Evolutionary conservation across 1,284 basidiomycete species (phyloP).

Genomic region (Megacollybia platyphylla): DNA sequence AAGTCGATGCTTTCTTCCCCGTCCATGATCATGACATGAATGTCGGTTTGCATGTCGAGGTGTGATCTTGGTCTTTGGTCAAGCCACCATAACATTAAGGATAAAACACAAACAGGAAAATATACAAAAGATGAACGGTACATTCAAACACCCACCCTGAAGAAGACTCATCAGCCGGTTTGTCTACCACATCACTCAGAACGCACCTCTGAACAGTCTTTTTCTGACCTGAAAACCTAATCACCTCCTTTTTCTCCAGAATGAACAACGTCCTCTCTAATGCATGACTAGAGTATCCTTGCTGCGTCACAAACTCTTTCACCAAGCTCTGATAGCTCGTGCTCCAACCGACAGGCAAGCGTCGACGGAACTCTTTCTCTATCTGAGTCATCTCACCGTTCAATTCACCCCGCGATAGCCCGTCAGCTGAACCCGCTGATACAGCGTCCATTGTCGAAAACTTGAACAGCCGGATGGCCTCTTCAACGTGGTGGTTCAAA

Average conservation of each 20-base stretch:
- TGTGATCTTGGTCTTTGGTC: no score
- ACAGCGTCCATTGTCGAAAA: constrained; percentile 99
- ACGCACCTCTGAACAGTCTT: constrained; percentile 27
- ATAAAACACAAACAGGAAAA: no score
- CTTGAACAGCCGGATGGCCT: constrained; percentile 96
- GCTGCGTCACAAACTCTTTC: constrained; percentile 90
- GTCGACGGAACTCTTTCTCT: constrained; percentile 80
- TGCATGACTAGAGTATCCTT: constrained; percentile 86
- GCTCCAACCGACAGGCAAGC: constrained; percentile 94
- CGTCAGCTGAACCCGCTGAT: constrained; percentile 85
- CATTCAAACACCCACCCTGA: no score
- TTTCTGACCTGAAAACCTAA: constrained; percentile 75
- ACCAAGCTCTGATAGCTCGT: constrained; percentile 91
- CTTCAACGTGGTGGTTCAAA: constrained; percentile 90
- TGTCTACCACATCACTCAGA: background rate
- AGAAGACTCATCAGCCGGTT: no score
- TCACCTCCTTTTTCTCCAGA: constrained; percentile 90
- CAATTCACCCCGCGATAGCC: constrained; percentile 83
- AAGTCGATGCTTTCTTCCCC: no score
- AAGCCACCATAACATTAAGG: no score
- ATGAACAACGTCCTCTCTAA: constrained; percentile 88
- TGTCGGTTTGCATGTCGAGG: no score
- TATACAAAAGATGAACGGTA: no score
- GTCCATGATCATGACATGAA: no score
- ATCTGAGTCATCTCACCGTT: constrained; percentile 92